Conservation (phyloP, 1,139 yeast species). For the Wickerhamomyces sp. region DNA sequence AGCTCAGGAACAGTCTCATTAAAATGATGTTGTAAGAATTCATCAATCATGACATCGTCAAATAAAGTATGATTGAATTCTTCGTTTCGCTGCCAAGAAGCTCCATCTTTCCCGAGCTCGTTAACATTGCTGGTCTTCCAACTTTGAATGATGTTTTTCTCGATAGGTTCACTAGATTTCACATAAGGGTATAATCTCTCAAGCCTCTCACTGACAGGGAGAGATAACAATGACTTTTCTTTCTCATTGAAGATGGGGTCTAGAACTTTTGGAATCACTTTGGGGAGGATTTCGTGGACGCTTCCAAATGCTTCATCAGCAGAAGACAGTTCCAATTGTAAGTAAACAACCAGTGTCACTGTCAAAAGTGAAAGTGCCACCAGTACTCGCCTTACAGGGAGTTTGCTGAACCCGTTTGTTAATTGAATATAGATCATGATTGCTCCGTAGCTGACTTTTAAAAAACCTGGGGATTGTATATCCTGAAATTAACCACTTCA, state of each 20-base stretch:
- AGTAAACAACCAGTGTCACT: not conserved
- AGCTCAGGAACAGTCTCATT: constrained; percentile 33
- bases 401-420: too few relatives aligned
- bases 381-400: not conserved
- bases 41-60: constrained; percentile 1
- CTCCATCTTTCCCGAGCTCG: constrained; percentile 1
- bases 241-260: not conserved
- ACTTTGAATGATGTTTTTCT: constrained; percentile 2
- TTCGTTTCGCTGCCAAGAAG: not conserved
- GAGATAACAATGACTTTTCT: not conserved
- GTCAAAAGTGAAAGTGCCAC: not conserved
- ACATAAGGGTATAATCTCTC: not conserved
- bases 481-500: too few relatives aligned
- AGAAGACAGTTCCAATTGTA: not conserved
- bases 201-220: not conserved
- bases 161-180: not conserved
- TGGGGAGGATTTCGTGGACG: not conserved
- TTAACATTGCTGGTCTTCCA: not conserved
- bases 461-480: too few relatives aligned
- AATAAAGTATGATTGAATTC: not conserved
- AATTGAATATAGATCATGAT: too few relatives aligned
- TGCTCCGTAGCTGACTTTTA: too few relatives aligned
- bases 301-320: not conserved
- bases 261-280: not conserved
- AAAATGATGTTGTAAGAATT: not conserved